Base-by-base conservation (phyloP, 768 basidiomycete species). In the Polyporus arcularius region DNA sequence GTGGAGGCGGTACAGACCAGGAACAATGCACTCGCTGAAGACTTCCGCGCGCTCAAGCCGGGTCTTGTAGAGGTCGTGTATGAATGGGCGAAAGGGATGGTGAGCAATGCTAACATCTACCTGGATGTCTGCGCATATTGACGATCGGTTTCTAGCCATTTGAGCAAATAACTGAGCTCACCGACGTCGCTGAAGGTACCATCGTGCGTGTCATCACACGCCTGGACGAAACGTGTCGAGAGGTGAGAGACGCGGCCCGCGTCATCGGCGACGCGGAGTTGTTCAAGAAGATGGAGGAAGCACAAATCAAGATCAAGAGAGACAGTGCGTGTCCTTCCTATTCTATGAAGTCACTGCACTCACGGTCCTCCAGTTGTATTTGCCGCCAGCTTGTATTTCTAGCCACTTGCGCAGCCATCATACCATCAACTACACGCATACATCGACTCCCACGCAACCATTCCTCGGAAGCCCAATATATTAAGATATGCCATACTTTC, bases 71-170 rank as follows among this genome's bases (percentile, higher is more conserved):
- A 99, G 71, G 97, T 96, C 1, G 97, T 98, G 7, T 98, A 98
- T 70, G 97, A 98, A 74, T 99, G 97, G 97, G 96, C 97, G 0
- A 94, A 90, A 73, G 97, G 97, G 55, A 98, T 96, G 96, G 96
- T 96, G 67, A 67, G 86, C 63, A 39, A 51, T 38, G 9, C n/a
- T 52, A 40, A 8, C 15, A 14, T 26, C 26, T 7, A 18, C 11
- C 11, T 12, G 28, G 38, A 10, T 28, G 8, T 43, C 4, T 28
- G 14, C 30, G 30, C n/a, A 11, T 5, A 40, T 16, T 38, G 26
- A 18, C 14, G 4, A 14, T n/a, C 57, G 31, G 45, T 12, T 11
- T 63, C 38, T 66, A 99, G 96, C 93, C 97, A 0, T 99, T 99
- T 73, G 87, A 95, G 69, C 90, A 98, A 72, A 96, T 99, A 66